Percentiles rank a stretch among this genome's conserved stretches.
Conservation (phyloP, 768 basidiomycete genomes). For the Russula earlei region DNA sequence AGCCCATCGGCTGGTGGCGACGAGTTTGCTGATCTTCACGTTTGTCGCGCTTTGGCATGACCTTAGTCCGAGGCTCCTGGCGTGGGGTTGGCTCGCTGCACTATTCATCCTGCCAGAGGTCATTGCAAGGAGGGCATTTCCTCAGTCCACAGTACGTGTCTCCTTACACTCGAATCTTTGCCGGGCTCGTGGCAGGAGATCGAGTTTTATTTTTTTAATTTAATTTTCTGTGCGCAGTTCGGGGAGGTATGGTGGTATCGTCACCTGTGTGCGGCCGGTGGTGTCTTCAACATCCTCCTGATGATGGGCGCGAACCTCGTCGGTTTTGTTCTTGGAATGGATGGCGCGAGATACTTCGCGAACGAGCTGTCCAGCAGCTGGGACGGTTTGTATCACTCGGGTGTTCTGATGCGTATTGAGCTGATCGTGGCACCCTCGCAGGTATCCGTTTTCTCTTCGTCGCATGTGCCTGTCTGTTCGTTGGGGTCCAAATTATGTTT, state of each 20-base stretch:
- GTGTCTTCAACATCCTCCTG: slow-evolving; percentile 71
- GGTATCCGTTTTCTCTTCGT: slow-evolving; percentile 57
- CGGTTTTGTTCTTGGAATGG: slow-evolving; percentile 86
- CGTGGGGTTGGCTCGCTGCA: slow-evolving; percentile 96
- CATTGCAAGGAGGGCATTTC: slow-evolving; percentile 47
- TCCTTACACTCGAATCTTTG: neutral
- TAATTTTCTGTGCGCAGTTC: slow-evolving; percentile 40
- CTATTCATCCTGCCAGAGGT: slow-evolving; percentile 87
- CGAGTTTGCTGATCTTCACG: slow-evolving; percentile 78
- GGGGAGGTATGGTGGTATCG: slow-evolving; percentile 69
- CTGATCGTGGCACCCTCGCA: slow-evolving; percentile 22
- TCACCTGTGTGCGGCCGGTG: slow-evolving; percentile 75
- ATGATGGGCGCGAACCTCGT: slow-evolving; percentile 93
- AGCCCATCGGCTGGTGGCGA: slow-evolving; percentile 40
- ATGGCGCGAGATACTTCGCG: slow-evolving; percentile 65
- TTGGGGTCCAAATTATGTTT: slow-evolving; percentile 87
- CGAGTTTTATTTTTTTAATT: neutral
- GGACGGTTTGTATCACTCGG: slow-evolving; percentile 39
- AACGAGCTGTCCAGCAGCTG: slow-evolving; percentile 51
- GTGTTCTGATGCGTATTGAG: no score
- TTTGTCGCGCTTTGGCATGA: slow-evolving; percentile 99
- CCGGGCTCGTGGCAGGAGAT: neutral
- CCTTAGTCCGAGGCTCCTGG: slow-evolving; percentile 72
- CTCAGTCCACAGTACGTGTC: slow-evolving; percentile 49
- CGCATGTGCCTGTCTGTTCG: slow-evolving; percentile 59